Evolutionary conservation across 2,329 filamentous ascomycete species (phyloP), one percentile per base, ranked within the genome.

Genomic region (Cordyceps pruinosa): DNA sequence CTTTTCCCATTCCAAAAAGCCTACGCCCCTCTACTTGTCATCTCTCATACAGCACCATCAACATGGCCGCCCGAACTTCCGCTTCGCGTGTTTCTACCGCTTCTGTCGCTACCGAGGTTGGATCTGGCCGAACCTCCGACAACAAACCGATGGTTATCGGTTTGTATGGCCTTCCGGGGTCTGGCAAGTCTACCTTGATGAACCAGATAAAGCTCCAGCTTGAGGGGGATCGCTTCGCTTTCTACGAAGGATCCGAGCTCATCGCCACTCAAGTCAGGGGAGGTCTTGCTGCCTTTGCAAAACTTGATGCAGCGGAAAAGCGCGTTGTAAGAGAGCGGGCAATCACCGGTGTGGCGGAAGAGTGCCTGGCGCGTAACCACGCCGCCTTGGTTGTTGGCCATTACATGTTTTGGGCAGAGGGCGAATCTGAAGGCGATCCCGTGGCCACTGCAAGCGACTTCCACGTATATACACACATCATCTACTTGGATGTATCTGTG

Each of bases 311-410:
- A 1, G 17, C 65, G 5, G 62, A 72, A 13, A 75, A 81, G 63
- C 21, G n/a, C 0, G 2, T 61, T 0, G 73, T 62, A 58, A 79
- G 81, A 3, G 42, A 70, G 35, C 52, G 57, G 35, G 79, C 80
- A 4, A 82, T 85, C 51, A 50, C 70, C 1, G 61, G 15, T 0
- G 78, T 85, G 48, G 37, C 59, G 23, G 46, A 71, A 1, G 60
- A 74, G 8, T 79, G 75, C 55, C 45, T 56, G 2, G 13, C 62
- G 0, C 72, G 48, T 10, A 64, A 69, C 1, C 69, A 66, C 58
- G 60, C 66, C 5, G 82, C 66, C 1, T 62, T 87, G 3, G 77
- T 86, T 3, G 68, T 78, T 5, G 81, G 81, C 0, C 80, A 86
- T 63, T 78, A 72, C 63, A 79, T 78, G 70, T 79, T 85, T 61